Conservation (phyloP, 345 rosid genomes). For the Murraya paniculata region DNA sequence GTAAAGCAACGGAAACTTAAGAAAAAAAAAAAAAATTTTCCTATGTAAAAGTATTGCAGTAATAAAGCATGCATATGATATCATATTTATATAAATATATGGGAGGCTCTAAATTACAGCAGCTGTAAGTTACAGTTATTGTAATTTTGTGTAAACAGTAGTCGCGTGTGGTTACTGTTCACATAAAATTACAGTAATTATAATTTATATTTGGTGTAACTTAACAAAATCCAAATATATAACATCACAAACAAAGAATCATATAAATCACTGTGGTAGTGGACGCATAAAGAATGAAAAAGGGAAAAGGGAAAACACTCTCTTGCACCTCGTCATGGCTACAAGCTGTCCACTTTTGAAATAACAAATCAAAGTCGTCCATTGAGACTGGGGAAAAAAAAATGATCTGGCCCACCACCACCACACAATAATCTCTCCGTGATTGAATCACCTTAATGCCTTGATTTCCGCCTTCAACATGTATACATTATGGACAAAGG, state of each 20-base stretch:
- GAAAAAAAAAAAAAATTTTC: background rate
- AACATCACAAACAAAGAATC: background rate
- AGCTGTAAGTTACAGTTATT: no score
- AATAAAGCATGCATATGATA: background rate
- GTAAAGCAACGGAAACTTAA: background rate
- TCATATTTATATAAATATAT: no score
- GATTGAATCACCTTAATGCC: conserved; percentile 15
- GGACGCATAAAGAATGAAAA: background rate
- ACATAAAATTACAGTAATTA: no score
- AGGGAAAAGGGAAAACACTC: background rate
- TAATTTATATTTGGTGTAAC: no score
- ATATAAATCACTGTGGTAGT: background rate
- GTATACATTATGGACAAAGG: background rate
- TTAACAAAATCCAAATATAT: no score
- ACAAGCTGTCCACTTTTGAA: conserved; percentile 1
- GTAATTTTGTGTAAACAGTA: no score
- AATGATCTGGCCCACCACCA: background rate
- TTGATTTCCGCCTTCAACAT: conserved; percentile 12
- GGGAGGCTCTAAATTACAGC: no score
- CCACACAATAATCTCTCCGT: conserved; percentile 5
- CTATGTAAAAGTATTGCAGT: background rate
- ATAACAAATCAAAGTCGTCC: background rate
- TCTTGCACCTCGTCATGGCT: background rate
- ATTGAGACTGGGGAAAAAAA: no score
- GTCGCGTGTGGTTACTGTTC: no score